A percentile compares a stretch with the other conserved stretches of the same genome.
Conservation (phyloP, 257 asterid species). For the Gentiana macrophylla region DNA sequence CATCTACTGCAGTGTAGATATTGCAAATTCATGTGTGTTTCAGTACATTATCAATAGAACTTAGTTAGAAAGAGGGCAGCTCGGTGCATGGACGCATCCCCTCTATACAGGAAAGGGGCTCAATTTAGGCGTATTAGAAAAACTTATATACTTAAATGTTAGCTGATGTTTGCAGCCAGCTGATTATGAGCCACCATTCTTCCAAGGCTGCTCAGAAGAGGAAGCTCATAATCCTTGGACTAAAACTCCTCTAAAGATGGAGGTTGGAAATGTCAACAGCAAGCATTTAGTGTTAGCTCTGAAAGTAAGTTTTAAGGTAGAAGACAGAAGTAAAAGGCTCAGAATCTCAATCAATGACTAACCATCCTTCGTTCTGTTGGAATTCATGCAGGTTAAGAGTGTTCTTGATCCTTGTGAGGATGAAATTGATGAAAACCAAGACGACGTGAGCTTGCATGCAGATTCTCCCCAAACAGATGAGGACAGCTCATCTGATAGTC, state of each 20-base stretch:
- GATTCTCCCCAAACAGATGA: slow-evolving; percentile 49
- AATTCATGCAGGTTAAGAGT: slow-evolving; percentile 70
- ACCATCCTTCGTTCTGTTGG: slow-evolving; percentile 4
- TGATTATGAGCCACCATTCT: slow-evolving; percentile 96
- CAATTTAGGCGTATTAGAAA: no score
- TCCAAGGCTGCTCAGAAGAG: slow-evolving; percentile 76
- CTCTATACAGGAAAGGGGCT: no score
- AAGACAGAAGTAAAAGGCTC: slow-evolving; percentile 6
- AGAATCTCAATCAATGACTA: slow-evolving; percentile 10
- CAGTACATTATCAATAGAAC: no score
- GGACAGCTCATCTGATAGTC: slow-evolving; percentile 58
- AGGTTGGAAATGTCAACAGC: slow-evolving; percentile 88
- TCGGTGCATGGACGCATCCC: no score
- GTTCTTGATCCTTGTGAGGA: slow-evolving; percentile 95
- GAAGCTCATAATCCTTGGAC: slow-evolving; percentile 79
- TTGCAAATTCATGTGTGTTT: no score
- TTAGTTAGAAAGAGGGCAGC: no score
- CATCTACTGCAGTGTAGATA: no score
- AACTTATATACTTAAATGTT: not conserved
- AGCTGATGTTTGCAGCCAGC: slow-evolving; percentile 59
- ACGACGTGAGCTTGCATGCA: slow-evolving; percentile 54
- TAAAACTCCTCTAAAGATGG: slow-evolving; percentile 76
- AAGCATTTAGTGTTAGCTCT: slow-evolving; percentile 51
- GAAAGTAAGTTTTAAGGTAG: not conserved
- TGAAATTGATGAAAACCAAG: slow-evolving; percentile 59